phyloP scores from a whole-genome alignment of 129 eudicot genomes.

The Centella asiatica region DNA sequence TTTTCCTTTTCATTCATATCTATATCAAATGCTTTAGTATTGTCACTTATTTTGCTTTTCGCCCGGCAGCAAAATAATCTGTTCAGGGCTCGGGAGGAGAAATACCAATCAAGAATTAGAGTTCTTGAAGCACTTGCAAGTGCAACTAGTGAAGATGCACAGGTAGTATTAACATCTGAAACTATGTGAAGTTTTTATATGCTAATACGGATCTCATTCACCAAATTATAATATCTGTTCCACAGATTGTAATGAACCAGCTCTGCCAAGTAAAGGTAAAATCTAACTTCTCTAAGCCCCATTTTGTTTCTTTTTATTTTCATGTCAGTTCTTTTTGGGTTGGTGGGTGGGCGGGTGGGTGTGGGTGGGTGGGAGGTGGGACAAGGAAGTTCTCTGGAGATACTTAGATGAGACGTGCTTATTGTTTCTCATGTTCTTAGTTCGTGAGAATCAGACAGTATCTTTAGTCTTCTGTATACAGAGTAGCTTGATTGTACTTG shows the following conservation, averaged over 20 bases:
- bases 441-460: not conserved
- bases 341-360: too few relatives aligned
- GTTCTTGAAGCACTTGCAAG: slow-evolving; percentile 91
- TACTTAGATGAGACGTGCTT: not conserved
- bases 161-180: slow-evolving; percentile 27
- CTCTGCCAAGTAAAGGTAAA: slow-evolving; percentile 64
- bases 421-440: not conserved
- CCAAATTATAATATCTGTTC: slow-evolving; percentile 2
- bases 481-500: not conserved
- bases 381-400: not conserved
- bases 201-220: slow-evolving; percentile 1
- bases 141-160: slow-evolving; percentile 61
- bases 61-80: slow-evolving; percentile 75
- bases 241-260: slow-evolving; percentile 62
- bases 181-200: not conserved
- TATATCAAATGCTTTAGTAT: not conserved
- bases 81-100: slow-evolving; percentile 81
- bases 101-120: slow-evolving; percentile 81
- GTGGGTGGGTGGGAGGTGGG: too few relatives aligned
- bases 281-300: not conserved
- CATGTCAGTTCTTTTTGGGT: not conserved
- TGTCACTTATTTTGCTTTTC: slow-evolving; percentile 6
- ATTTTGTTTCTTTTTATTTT: not conserved
- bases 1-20: not conserved
- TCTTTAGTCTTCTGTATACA: not conserved